These are phyloP conservation scores for Colletotrichum sp. DNA, from an alignment of 2,329 filamentous ascomycete genomes.

Conservation along the genomic window DNA sequence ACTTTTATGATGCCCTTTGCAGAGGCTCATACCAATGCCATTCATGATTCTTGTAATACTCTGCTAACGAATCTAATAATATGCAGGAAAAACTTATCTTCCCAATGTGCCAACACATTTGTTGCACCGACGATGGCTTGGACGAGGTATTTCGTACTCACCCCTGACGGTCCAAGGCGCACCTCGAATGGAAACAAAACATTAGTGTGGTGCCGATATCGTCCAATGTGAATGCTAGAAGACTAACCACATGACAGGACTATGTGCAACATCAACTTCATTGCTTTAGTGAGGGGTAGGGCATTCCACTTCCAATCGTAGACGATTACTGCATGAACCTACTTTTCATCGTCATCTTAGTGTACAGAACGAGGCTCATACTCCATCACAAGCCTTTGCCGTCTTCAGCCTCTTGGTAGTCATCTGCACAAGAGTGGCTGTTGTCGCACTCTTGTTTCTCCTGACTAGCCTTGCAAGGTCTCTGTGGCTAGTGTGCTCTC, in stretches of 20 bases:
- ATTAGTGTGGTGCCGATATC: background rate
- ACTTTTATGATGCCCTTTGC: background rate
- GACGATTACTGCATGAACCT: background rate
- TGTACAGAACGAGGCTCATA: background rate
- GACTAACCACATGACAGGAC: background rate
- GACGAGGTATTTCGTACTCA: background rate
- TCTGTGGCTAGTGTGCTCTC: background rate
- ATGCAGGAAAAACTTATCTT: background rate
- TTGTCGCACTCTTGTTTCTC: background rate
- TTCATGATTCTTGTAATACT: background rate
- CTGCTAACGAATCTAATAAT: background rate
- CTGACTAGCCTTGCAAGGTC: fast-evolving
- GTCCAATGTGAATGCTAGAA: background rate
- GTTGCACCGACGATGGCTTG: background rate
- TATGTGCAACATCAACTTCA: background rate
- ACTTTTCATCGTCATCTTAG: background rate
- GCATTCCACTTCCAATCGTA: background rate
- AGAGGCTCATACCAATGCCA: background rate
- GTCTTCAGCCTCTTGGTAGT: background rate
- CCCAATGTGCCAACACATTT: background rate
- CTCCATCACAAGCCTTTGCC: background rate
- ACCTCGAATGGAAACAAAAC: background rate
- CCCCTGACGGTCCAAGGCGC: background rate
- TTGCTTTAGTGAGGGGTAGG: background rate
- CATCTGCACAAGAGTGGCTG: background rate